Evolutionary conservation across 140 eudicot species (phyloP), one percentile per base, ranked within the genome.

Genomic region (Ambrosia hybrid): DNA sequence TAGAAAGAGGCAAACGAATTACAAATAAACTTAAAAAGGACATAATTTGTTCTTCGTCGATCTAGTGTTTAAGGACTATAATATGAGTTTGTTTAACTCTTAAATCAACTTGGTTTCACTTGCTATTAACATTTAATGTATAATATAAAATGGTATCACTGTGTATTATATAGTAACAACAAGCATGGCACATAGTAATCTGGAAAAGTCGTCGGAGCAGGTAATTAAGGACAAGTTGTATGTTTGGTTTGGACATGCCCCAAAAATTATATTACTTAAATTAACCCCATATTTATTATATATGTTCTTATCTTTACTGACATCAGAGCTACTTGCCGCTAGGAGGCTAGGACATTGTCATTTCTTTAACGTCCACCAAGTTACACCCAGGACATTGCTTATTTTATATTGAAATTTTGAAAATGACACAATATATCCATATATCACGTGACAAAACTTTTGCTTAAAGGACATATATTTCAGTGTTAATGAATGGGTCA

Each of bases 401-500:
- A 11, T 49, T 49, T 10, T 49, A 49, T 43, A 49, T 10, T 49
- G 53, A 49, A 10, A 49, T 2, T 41, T 41, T 5, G 9, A 9
- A 10, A 8, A 2, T 8, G 55, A 49, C 13, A 49, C 14, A 49
- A 49, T 49, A 43, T 43, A 9, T 43, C 48, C 55, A 49, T 2
- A 49, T 49, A 49, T 16, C 62, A 56, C 12, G 62, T 16, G 4
- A 56, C 37, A 17, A 56, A 5, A 56, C 36, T 56, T 56, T 56
- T 17, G 12, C 8, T 16, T 56, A 56, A 17, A 6, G 59, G n/a
- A 15, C 26, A 55, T 1, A 17, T 6, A 17, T 16, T 56, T 56
- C 62, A 56, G 26, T 17, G 36, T 55, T 16, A 55, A 55, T 55
- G 61, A 56, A 56, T 6, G 61, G 34, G 61, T 56, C 53, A 49